Conservation (phyloP, 169 alveolate species). For the Plasmodium reichenowi region DNA sequence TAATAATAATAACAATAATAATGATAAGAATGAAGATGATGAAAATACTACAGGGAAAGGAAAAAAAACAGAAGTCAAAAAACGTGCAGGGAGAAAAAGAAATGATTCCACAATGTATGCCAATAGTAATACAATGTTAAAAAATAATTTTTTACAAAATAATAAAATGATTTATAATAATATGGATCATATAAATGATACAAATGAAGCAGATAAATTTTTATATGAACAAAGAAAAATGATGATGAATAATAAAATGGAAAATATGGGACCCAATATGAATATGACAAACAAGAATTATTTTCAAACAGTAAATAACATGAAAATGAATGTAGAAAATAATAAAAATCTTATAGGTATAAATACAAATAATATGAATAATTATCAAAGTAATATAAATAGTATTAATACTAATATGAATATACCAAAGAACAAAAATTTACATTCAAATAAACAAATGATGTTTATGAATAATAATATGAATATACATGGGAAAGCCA, state of each 20-base stretch:
- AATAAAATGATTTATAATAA: constrained; percentile 1
- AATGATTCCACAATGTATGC: too few species aligned
- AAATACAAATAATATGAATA: constrained; percentile 7
- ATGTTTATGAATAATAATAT: background rate
- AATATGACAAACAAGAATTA: background rate
- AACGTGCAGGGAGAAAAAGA: too few species aligned
- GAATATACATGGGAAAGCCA: background rate
- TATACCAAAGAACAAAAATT: constrained; percentile 6
- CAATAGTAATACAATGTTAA: too few species aligned
- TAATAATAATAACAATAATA: background rate
- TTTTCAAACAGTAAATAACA: background rate
- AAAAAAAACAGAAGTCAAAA: too few species aligned
- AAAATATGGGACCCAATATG: constrained; percentile 1
- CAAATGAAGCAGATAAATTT: background rate
- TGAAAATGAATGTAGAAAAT: constrained; percentile 1
- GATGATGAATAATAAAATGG: constrained; percentile 2
- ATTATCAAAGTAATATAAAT: background rate
- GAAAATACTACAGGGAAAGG: background rate
- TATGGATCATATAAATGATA: background rate
- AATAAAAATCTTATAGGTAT: background rate
- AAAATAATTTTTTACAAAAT: background rate
- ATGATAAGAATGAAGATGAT: background rate
- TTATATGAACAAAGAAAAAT: constrained; percentile 15
- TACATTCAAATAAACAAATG: constrained; percentile 16
- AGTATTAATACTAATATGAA: constrained; percentile 7